Base-by-base conservation (phyloP, 805 yeast species). In the Metschnikowia baotianmanensis region DNA sequence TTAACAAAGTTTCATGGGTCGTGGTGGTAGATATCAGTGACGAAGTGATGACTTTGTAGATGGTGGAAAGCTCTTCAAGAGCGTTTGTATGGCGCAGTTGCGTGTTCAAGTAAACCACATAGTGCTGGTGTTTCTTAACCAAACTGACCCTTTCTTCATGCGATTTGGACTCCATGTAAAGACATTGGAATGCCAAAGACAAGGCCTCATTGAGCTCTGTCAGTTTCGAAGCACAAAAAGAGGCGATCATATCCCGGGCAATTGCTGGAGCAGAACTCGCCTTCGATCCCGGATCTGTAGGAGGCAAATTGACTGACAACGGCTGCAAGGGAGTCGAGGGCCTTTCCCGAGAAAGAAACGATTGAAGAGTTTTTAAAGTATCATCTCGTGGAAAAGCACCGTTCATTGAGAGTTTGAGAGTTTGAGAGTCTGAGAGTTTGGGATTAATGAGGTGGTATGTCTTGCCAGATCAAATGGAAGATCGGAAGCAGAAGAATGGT, bases 101-200 rank as follows among this genome's bases (percentile, higher is more conserved):
- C 6, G 48, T 32, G 22, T 42, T 38, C 20, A 46, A 33, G 22
- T 33, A 37, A 6, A 48, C 43, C 22, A 50, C 38, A 20, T 42
- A 42, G 7, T 40, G 43, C 32, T 44, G 50, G 19, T 50, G 55
- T 25, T 39, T 38, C 24, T 38, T 47, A 15, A 47, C 28, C 32
- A 35, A 29, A 12, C 30, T 29, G 9, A 34, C 19, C 9, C 21
- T 21, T 5, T 34, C 44, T n/a, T 34, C 30, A 21, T 15, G 33
- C 11, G 19, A 17, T 6, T 4, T 16, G 3, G 42, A 19, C 3
- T 13, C 31, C 12, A 36, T 2, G 23, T 50, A 50, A 7, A 48
- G 32, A 30, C 44, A 40, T 13, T 39, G 34, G 42, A 48, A 50
- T 7, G 54, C 52, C 17, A 34, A 23, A 4, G 48, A 41, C 22